Percentiles rank a stretch among this genome's conserved stretches.
phyloP scores from a whole-genome alignment of 768 basidiomycete species.

The Pulveroboletus frians region DNA sequence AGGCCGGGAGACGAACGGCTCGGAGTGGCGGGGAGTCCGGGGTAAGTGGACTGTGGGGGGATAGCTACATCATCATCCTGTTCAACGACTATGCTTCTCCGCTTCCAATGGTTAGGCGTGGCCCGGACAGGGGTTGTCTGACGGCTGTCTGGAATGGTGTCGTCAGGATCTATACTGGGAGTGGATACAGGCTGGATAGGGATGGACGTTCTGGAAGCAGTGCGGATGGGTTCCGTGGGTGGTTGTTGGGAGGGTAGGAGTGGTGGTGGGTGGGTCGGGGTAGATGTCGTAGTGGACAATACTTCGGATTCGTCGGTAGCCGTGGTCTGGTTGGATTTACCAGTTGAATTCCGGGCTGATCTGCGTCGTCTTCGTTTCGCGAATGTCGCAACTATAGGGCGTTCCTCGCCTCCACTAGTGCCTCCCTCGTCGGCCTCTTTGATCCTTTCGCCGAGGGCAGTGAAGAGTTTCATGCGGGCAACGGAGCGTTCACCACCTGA shows the following conservation, averaged over 20 bases:
- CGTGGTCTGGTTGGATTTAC: conserved; percentile 36
- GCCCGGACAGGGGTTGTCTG: conserved; percentile 32
- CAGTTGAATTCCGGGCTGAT: conserved; percentile 38
- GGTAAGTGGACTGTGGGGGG: conserved; percentile 36
- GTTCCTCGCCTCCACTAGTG: conserved; percentile 57
- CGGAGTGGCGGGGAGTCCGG: conserved; percentile 40
- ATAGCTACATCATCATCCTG: conserved; percentile 58
- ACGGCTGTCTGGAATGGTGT: conserved; percentile 27
- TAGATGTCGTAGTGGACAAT: conserved; percentile 45
- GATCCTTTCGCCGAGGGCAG: conserved; percentile 51
- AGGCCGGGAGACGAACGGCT: conserved; percentile 32
- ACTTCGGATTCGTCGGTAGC: conserved; percentile 45
- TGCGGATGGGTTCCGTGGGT: conserved; percentile 22
- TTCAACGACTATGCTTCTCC: conserved; percentile 64
- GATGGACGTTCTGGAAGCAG: conserved; percentile 28
- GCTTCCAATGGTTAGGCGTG: conserved; percentile 39
- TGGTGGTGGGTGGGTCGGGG: conserved; percentile 52
- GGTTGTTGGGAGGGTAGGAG: conserved; percentile 41
- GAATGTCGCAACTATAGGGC: conserved; percentile 36
- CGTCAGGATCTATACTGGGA: conserved; percentile 27
- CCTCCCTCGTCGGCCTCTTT: conserved; percentile 62
- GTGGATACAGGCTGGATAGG: conserved; percentile 24
- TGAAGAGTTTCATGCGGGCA: conserved; percentile 64
- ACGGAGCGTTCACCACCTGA: conserved; percentile 75
- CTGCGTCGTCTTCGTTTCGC: conserved; percentile 54